Evolutionary conservation across 768 basidiomycete genomes (phyloP), one percentile per base, ranked within the genome.

Genomic region (Cystoderma amianthinum): DNA sequence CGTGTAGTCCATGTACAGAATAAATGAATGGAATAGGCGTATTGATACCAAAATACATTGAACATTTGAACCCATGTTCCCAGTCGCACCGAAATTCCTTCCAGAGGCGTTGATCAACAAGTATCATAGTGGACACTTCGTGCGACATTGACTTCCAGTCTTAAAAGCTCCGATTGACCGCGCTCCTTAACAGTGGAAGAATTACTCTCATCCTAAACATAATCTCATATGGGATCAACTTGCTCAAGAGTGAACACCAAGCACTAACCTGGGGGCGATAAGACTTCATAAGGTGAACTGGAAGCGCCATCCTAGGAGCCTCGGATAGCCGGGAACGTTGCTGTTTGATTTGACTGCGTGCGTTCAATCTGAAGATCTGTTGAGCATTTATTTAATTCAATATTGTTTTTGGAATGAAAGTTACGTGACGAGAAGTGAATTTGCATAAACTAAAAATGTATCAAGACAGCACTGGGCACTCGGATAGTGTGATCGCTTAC

Each of bases 401-500:
- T n/a, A 28, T 28, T 28, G n/a, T 7, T 7, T n/a, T 7, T 11
- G 18, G 18, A 22, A n/a, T n/a, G 25, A 7, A 28, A 7, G 62
- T 21, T 47, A 68, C 67, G 72, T 72, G 1, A 71, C 73, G 9
- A 75, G 60, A 10, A 76, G 52, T 2, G 73, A 75, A 42, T 71
- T 76, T 1, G 74, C 71, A 33, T 76, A 76, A 36, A 72, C 72
- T 74, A 33, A 0, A n/a, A 7, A 28, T 34, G 4, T 7, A n/a
- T 28, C n/a, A 7, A 28, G n/a, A 28, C 25, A 28, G 7, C 25
- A 7, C n/a, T 28, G 7, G 7, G n/a, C n/a, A 18, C 23, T 10
- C 36, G 5, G 40, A 17, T 41, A 9, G 32, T 34, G 17, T 33
- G 11, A 20, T 44, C 66, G 38, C 44, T n/a, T n/a, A 73, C 74